Conservation (phyloP, 805 yeast genomes). For the Saturnispora zaruensis region DNA sequence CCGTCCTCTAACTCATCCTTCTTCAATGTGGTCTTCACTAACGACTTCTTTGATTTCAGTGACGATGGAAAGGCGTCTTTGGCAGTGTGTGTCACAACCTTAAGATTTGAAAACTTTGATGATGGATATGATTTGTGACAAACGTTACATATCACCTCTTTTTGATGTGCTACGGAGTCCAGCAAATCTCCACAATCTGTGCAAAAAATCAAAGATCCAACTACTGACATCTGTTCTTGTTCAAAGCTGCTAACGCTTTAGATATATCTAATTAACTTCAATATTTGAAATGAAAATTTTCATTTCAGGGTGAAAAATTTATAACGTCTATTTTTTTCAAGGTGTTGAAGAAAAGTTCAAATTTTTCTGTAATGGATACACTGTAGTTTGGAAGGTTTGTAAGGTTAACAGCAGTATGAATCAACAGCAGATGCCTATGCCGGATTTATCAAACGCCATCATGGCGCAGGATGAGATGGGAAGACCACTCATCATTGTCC, state of each 20-base stretch:
- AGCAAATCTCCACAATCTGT: conserved; percentile 85
- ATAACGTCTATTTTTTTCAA: conserved; percentile 1
- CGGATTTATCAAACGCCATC: conserved; percentile 95
- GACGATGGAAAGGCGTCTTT: conserved; percentile 92
- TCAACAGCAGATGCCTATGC: conserved; percentile 42
- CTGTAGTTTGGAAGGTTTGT: too few relatives aligned
- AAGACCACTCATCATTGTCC: conserved; percentile 94
- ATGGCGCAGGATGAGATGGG: conserved; percentile 99
- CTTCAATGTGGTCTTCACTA: conserved; percentile 77
- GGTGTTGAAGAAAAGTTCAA: not conserved
- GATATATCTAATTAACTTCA: not conserved
- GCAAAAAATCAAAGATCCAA: conserved; percentile 93
- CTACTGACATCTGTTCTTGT: conserved; percentile 63
- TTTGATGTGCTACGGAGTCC: conserved; percentile 50
- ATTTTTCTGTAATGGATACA: too few relatives aligned
- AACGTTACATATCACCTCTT: conserved; percentile 19
- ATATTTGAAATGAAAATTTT: not conserved
- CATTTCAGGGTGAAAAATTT: not conserved
- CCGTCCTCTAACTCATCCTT: conserved; percentile 83
- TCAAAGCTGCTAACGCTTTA: not conserved
- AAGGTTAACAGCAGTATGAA: conserved; percentile 3
- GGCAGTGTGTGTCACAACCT: conserved; percentile 80
- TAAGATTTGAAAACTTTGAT: conserved; percentile 59
- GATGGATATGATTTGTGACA: conserved; percentile 36
- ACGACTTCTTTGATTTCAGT: conserved; percentile 71